Evolutionary conservation across 208 protist species (phyloP).

Genomic region (Kentomonas sorsogonicus): DNA sequence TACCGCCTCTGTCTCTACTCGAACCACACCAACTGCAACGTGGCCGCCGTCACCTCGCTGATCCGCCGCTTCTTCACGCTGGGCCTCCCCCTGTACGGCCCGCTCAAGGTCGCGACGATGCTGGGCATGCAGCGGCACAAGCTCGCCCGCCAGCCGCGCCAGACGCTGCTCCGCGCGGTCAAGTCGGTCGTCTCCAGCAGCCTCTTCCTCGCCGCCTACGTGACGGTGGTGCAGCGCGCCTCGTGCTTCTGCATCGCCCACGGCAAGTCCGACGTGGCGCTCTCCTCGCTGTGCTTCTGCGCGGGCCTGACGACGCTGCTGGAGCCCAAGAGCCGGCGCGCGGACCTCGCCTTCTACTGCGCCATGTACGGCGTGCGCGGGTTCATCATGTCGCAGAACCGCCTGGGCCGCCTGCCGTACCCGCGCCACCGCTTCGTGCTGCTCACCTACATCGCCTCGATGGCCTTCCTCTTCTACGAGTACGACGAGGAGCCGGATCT

Average conservation of each 20-base stretch:
- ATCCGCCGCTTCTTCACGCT: conserved; percentile 57
- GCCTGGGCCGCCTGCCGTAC: conserved; percentile 66
- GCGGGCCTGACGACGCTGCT: conserved; percentile 67
- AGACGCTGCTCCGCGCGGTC: conserved; percentile 34
- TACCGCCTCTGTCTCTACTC: conserved; percentile 33
- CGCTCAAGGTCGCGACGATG: conserved; percentile 56
- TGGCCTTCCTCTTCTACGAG: conserved; percentile 70
- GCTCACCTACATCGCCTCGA: conserved; percentile 62
- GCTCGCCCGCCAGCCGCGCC: conserved; percentile 35
- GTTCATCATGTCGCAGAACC: conserved; percentile 70
- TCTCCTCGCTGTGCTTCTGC: conserved; percentile 39
- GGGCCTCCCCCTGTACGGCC: conserved; percentile 72
- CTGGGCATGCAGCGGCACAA: conserved; percentile 53
- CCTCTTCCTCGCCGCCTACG: conserved; percentile 77
- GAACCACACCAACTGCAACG: conserved; percentile 69
- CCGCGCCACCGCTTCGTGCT: conserved; percentile 66
- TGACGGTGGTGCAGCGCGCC: conserved; percentile 47
- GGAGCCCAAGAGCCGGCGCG: conserved; percentile 73
- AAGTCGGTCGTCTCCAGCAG: conserved; percentile 56
- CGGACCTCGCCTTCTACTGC: conserved; percentile 85
- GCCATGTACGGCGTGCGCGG: conserved; percentile 70
- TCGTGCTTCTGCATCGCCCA: conserved; percentile 57
- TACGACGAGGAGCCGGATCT: conserved; percentile 72
- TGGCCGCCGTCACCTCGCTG: conserved; percentile 46
- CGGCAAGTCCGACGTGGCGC: conserved; percentile 38